These are phyloP conservation scores for Strobilomyces confusus DNA, from an alignment of 768 basidiomycete species.

Conservation along the genomic window DNA sequence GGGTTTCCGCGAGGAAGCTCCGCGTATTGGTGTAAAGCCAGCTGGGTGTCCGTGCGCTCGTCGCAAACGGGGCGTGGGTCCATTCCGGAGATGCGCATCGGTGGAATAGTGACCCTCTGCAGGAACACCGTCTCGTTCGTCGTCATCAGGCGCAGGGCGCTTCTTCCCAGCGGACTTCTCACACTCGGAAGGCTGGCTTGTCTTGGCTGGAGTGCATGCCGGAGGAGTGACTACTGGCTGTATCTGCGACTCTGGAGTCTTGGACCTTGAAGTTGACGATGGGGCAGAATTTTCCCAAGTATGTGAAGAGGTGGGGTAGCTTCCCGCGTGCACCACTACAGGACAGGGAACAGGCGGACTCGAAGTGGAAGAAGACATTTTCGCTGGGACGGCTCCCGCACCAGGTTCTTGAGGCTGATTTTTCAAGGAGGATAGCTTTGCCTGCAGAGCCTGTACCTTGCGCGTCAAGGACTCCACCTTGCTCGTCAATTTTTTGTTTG, in stretches of 20 bases:
- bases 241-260: constrained; percentile 48
- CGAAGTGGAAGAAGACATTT: constrained; percentile 1
- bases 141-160: constrained; percentile 73
- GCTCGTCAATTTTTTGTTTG: constrained; percentile 68
- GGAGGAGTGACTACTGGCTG: constrained; percentile 17
- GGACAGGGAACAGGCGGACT: constrained; percentile 16
- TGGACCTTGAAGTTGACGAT: constrained; percentile 41
- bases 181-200: constrained; percentile 27
- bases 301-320: constrained; percentile 7
- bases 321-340: background rate
- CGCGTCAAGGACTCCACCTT: constrained; percentile 71
- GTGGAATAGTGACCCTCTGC: constrained; percentile 57
- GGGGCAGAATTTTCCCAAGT: constrained; percentile 39
- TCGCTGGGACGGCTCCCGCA: constrained; percentile 7
- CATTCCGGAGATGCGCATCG: constrained; percentile 35
- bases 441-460: constrained; percentile 69
- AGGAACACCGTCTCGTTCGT: constrained; percentile 58
- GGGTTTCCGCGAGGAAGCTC: constrained; percentile 37
- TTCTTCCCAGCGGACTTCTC: constrained; percentile 57
- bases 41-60: constrained; percentile 54
- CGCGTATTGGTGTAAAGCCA: constrained; percentile 72
- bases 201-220: constrained; percentile 48
- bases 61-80: constrained; percentile 58
- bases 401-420: constrained; percentile 28
- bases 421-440: constrained; percentile 57